Evolutionary conservation across 129 eudicot species (phyloP).

Genomic region (Calendula officinalis): DNA sequence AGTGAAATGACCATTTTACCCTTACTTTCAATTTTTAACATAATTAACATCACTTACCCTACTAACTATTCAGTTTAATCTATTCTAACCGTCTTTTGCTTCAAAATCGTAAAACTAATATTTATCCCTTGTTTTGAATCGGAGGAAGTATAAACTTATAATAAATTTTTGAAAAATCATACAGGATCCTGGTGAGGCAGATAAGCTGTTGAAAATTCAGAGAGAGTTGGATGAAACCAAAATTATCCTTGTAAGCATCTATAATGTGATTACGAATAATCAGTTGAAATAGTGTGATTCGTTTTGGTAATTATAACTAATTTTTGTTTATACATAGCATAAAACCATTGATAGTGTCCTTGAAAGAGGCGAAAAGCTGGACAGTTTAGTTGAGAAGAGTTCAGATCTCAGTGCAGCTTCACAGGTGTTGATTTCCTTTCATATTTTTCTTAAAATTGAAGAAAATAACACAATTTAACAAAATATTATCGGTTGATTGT

Average conservation of each 20-base stretch:
- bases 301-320: not conserved
- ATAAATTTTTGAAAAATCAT: not conserved
- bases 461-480: not conserved
- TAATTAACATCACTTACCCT: too few species aligned
- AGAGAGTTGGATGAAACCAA: conserved; percentile 30
- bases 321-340: conserved; percentile 50
- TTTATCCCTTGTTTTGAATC: too few species aligned
- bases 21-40: too few species aligned
- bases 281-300: too few species aligned
- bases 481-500: not conserved
- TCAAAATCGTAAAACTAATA: too few species aligned
- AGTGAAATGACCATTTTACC: too few species aligned
- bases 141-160: not conserved
- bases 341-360: not conserved
- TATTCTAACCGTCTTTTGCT: too few species aligned
- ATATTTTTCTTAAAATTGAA: not conserved
- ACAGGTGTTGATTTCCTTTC: conserved; percentile 43
- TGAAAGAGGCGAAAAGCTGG: too few species aligned
- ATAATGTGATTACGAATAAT: too few species aligned
- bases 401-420: conserved; percentile 87
- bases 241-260: conserved; percentile 66
- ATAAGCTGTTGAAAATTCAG: conserved; percentile 77
- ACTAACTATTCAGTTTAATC: too few species aligned
- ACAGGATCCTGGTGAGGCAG: conserved; percentile 91
- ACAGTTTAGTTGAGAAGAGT: conserved; percentile 54